Conservation (phyloP, 1,284 basidiomycete genomes). For the Apiotrichum laibachii region DNA sequence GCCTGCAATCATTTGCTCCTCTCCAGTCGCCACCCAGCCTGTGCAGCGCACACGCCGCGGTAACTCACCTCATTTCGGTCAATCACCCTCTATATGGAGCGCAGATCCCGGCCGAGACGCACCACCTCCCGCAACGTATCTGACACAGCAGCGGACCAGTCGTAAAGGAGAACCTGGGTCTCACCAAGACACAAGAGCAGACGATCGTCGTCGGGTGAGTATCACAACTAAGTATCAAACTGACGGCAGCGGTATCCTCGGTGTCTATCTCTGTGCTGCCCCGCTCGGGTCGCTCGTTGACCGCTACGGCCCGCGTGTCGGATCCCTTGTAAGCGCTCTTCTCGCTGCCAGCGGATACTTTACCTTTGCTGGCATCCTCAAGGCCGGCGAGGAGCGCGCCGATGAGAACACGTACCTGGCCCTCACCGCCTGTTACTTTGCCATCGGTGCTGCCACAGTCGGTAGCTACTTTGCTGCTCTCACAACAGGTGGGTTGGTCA, state of each 20-base stretch:
- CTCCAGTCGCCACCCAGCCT: too few species aligned
- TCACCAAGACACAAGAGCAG: constrained; percentile 43
- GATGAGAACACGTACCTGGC: constrained; percentile 29
- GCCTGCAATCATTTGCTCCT: too few species aligned
- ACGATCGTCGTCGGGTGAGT: constrained; percentile 50
- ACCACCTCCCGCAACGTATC: neutral
- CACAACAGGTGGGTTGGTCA: constrained; percentile 40
- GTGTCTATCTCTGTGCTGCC: constrained; percentile 50
- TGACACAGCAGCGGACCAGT: constrained; percentile 41
- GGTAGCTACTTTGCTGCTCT: constrained; percentile 50
- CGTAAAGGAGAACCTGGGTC: constrained; percentile 33
- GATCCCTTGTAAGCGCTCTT: constrained; percentile 42
- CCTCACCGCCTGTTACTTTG: constrained; percentile 41
- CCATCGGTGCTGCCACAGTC: constrained; percentile 49
- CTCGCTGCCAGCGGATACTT: constrained; percentile 44
- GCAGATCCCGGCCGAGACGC: too few species aligned
- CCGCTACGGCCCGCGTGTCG: constrained; percentile 45
- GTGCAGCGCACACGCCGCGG: too few species aligned
- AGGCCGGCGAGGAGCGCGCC: neutral
- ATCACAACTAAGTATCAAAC: neutral
- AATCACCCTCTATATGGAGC: neutral
- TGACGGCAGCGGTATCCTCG: constrained; percentile 44
- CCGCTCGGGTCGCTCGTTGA: constrained; percentile 48
- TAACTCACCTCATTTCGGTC: too few species aligned
- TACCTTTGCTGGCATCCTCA: constrained; percentile 41